Evolutionary conservation across 371 early-diverging fungal species (phyloP).

Genomic region (Mortierella sp.): DNA sequence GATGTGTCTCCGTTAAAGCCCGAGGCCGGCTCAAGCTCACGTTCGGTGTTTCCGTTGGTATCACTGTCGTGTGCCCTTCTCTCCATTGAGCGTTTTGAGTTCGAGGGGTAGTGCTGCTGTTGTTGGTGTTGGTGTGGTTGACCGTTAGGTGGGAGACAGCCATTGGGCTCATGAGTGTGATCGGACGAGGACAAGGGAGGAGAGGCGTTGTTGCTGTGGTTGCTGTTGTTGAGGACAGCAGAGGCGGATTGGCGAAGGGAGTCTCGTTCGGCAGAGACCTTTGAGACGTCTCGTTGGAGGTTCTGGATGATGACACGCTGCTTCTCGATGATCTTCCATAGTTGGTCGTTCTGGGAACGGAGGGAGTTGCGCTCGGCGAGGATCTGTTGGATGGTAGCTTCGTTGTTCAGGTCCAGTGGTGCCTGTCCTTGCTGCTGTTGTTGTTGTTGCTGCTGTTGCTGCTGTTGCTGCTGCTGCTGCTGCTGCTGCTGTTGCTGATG

Average conservation of each 20-base stretch:
- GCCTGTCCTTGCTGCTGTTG: conserved; percentile 1
- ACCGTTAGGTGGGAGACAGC: background rate
- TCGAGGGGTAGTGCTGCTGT: conserved; percentile 20
- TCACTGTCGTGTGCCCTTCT: conserved; percentile 57
- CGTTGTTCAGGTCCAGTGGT: conserved; percentile 3
- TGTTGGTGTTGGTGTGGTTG: conserved; percentile 41
- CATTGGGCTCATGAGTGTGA: background rate
- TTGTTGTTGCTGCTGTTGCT: conserved; percentile 7
- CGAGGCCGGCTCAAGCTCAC: conserved; percentile 58
- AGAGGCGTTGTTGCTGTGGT: background rate
- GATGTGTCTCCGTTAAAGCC: background rate
- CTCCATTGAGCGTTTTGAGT: conserved; percentile 23
- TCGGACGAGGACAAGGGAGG: background rate
- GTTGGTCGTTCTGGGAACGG: conserved; percentile 84
- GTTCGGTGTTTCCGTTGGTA: conserved; percentile 62
- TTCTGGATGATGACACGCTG: conserved; percentile 87
- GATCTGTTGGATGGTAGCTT: conserved; percentile 54
- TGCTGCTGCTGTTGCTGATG: conserved; percentile 10
- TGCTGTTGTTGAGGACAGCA: background rate
- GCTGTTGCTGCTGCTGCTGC: conserved; percentile 14
- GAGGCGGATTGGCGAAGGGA: conserved; percentile 51
- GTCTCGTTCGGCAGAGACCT: conserved; percentile 68
- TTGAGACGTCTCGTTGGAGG: conserved; percentile 69
- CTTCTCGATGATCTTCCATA: conserved; percentile 93
- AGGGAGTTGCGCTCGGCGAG: conserved; percentile 73